Conservation (phyloP, 2,329 filamentous ascomycete species). For the Hymenoscyphus albidus region DNA sequence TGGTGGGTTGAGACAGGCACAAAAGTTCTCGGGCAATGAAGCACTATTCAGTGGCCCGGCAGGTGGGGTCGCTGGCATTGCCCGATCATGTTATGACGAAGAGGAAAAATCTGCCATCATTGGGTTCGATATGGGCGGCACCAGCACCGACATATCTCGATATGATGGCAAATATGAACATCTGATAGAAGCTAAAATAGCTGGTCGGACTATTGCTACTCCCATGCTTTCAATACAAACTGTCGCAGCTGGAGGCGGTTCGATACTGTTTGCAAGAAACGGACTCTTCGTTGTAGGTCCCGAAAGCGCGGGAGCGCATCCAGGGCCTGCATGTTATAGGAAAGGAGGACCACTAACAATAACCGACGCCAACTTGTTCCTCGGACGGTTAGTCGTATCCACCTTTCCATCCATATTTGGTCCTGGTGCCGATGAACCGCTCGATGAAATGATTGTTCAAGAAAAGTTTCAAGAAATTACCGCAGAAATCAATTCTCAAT, state of each 20-base stretch:
- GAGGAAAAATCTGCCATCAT: conserved; percentile 81
- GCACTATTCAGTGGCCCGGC: conserved; percentile 86
- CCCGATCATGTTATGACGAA: conserved; percentile 83
- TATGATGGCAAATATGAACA: conserved; percentile 89
- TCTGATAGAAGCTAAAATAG: conserved; percentile 90
- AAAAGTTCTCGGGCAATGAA: conserved; percentile 74
- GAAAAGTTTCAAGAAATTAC: conserved; percentile 73
- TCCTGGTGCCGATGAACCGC: conserved; percentile 73
- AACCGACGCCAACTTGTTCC: conserved; percentile 87
- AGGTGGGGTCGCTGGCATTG: conserved; percentile 91
- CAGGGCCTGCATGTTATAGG: conserved; percentile 85
- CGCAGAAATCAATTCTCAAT: conserved; percentile 69
- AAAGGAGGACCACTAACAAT: conserved; percentile 87
- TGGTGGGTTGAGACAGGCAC: conserved; percentile 62
- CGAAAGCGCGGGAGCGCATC: conserved; percentile 83
- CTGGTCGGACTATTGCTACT: conserved; percentile 89
- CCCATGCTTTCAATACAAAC: conserved; percentile 94
- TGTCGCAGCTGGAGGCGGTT: conserved; percentile 72
- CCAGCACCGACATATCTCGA: conserved; percentile 70
- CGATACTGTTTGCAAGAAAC: conserved; percentile 80
- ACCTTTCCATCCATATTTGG: conserved; percentile 97
- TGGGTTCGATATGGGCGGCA: conserved; percentile 95
- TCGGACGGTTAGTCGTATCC: conserved; percentile 79
- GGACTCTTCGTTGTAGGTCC: conserved; percentile 88
- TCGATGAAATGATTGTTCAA: conserved; percentile 73